A percentile compares a stretch with the other conserved stretches of the same genome.
Evolutionary conservation across 768 basidiomycete species (phyloP).

Genomic region (Russula sp.): DNA sequence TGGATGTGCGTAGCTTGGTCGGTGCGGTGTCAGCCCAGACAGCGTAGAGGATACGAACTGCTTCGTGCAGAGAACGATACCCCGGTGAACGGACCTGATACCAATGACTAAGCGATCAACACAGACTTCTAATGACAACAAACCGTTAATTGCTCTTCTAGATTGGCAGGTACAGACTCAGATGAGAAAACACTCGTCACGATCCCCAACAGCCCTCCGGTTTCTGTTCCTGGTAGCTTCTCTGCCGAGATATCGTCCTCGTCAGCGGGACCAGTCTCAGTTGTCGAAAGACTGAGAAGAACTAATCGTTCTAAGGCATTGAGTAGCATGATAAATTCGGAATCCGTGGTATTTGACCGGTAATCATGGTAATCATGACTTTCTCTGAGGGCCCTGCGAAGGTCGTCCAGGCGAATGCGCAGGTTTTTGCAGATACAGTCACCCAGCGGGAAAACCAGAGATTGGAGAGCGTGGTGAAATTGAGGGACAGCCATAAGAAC

Average conservation of each 20-base stretch:
- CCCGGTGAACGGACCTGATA: constrained; percentile 68
- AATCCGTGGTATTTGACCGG: constrained; percentile 60
- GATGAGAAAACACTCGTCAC: constrained; percentile 89
- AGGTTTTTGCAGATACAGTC: constrained; percentile 79
- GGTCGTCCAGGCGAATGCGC: constrained; percentile 52
- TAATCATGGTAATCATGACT: constrained; percentile 43
- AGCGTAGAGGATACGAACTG: constrained; percentile 71
- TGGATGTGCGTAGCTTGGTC: constrained; percentile 45
- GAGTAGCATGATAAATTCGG: constrained; percentile 80
- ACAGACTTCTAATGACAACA: constrained; percentile 32
- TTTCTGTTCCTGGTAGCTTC: constrained; percentile 48
- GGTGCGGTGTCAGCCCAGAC: constrained; percentile 66
- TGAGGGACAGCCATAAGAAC: constrained; percentile 87
- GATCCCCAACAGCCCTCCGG: constrained; percentile 76
- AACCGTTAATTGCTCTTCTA: constrained; percentile 60
- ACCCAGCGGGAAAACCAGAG: constrained; percentile 66
- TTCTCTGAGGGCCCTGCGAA: constrained; percentile 32
- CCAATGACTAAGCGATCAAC: constrained; percentile 3
- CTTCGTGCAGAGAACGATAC: constrained; percentile 74
- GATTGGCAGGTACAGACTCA: constrained; percentile 48
- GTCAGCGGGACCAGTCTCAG: constrained; percentile 49
- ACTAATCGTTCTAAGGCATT: constrained; percentile 82
- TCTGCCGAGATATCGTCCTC: constrained; percentile 56
- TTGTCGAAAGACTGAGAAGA: constrained; percentile 60
- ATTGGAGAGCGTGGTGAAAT: constrained; percentile 68